phyloP scores from a whole-genome alignment of 371 early-diverging fungal genomes.

The Parasitella parasitica region DNA sequence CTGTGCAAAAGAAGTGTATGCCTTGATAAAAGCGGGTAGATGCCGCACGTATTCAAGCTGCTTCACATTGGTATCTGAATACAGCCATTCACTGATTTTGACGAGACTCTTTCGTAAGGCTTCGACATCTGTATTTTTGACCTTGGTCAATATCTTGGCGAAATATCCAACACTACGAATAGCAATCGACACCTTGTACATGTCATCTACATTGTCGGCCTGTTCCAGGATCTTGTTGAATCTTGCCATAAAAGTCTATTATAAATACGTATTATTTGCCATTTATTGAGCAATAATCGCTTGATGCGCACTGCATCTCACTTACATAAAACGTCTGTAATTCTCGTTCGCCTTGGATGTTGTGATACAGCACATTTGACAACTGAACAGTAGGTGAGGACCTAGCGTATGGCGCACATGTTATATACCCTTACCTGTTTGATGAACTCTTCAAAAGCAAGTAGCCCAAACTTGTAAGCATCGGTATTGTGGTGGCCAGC shows the following conservation, averaged over 20 bases:
- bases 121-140: slow-evolving; percentile 43
- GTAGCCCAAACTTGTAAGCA: slow-evolving; percentile 6
- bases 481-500: slow-evolving; percentile 50
- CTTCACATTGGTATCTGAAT: slow-evolving; percentile 46
- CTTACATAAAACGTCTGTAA: slow-evolving; percentile 22
- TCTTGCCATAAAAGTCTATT: slow-evolving; percentile 54
- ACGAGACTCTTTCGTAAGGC: slow-evolving; percentile 50
- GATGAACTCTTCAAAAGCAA: slow-evolving; percentile 8
- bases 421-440: neutral
- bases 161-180: slow-evolving; percentile 75
- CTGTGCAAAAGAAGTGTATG: slow-evolving; percentile 57
- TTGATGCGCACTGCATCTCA: neutral
- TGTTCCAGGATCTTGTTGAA: slow-evolving; percentile 41
- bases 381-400: too few species aligned
- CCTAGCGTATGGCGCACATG: too few species aligned
- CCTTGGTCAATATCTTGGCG: slow-evolving; percentile 55
- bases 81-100: slow-evolving; percentile 56
- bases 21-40: slow-evolving; percentile 64
- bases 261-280: too few species aligned
- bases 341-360: slow-evolving; percentile 17
- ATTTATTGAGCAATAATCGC: too few species aligned
- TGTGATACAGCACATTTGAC: slow-evolving; percentile 7
- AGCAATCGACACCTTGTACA: slow-evolving; percentile 54
- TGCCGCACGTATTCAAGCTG: slow-evolving; percentile 40
- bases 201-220: slow-evolving; percentile 44